phyloP scores from a whole-genome alignment of 305 asterid genomes.

The Solanum aculeatissimum region DNA sequence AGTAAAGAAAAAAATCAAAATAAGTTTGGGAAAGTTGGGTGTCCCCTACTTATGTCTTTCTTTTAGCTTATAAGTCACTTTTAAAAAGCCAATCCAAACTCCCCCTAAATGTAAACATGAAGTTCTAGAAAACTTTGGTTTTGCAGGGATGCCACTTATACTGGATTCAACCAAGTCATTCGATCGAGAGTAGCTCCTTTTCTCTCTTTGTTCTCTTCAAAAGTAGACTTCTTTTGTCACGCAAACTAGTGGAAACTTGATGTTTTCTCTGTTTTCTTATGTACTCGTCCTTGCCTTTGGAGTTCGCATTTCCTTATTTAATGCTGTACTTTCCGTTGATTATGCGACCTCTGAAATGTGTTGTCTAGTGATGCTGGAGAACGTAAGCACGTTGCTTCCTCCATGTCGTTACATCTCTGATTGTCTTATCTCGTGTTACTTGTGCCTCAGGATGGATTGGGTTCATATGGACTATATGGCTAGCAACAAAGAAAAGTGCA shows the following conservation, averaged over 20 bases:
- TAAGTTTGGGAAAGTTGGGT: no score
- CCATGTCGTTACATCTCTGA: not conserved
- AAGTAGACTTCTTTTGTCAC: not conserved
- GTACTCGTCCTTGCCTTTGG: not conserved
- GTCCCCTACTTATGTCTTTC: no score
- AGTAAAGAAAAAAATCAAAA: no score
- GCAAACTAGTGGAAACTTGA: not conserved
- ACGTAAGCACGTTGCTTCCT: not conserved
- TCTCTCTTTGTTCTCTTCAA: not conserved
- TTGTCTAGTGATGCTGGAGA: not conserved
- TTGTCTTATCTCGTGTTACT: not conserved
- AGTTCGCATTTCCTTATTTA: not conserved
- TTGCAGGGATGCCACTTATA: not conserved
- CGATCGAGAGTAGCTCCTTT: not conserved
- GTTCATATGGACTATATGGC: slow-evolving; percentile 47
- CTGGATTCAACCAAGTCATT: not conserved
- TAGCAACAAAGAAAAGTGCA: slow-evolving; percentile 32
- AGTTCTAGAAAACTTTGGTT: not conserved
- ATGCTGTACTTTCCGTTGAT: not conserved
- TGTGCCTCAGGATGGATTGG: slow-evolving; percentile 66
- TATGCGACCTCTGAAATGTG: not conserved
- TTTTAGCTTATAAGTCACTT: no score
- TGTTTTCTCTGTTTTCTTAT: not conserved
- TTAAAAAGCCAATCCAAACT: no score
- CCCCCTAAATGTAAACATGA: not conserved